phyloP scores from a whole-genome alignment of 257 asterid genomes.

The Solanum appendiculatum region DNA sequence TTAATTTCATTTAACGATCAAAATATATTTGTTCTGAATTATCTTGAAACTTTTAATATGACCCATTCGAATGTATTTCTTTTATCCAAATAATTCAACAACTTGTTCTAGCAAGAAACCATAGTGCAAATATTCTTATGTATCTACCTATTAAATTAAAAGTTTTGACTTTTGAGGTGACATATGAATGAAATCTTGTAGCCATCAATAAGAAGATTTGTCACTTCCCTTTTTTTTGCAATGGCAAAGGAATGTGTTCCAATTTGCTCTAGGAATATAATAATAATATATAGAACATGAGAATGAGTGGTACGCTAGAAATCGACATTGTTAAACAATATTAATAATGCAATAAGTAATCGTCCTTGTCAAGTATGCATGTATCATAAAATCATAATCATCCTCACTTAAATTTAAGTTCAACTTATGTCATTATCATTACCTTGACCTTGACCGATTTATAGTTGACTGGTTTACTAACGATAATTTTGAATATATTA shows the following conservation, averaged over 20 bases:
- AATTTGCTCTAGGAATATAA: not conserved
- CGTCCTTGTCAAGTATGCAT: not conserved
- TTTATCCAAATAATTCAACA: no score
- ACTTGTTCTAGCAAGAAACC: no score
- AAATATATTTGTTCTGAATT: no score
- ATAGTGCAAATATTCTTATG: not conserved
- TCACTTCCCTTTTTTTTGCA: not conserved
- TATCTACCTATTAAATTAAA: not conserved
- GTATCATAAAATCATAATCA: not conserved
- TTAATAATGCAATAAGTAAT: not conserved
- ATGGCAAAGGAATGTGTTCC: not conserved
- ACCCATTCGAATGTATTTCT: no score
- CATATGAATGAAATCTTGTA: not conserved
- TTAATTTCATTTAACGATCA: no score
- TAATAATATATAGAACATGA: not conserved
- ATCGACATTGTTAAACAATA: not conserved
- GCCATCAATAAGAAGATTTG: not conserved
- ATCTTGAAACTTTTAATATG: no score
- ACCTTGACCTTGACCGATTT: not conserved
- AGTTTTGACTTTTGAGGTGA: not conserved
- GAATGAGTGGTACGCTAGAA: not conserved
- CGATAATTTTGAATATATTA: not conserved
- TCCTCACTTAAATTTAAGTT: not conserved
- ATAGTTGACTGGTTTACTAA: not conserved
- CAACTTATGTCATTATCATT: not conserved